phyloP scores from a whole-genome alignment of 1,139 yeast species.

The Debaryomyces nepalensis region DNA sequence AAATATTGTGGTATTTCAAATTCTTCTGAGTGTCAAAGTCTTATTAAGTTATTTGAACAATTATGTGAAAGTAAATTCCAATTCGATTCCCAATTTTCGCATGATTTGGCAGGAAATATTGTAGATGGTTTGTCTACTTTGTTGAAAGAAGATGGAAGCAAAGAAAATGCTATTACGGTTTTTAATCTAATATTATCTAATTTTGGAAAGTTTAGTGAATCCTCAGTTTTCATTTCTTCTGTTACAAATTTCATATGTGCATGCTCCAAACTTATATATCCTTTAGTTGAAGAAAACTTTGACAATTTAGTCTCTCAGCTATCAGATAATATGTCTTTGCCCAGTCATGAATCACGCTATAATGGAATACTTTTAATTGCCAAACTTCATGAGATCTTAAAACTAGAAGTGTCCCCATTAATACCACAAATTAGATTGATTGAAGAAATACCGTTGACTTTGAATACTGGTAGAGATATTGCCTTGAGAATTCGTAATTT shows the following conservation, averaged over 20 bases:
- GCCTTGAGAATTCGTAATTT: conserved; percentile 70
- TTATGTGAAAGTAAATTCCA: conserved; percentile 17
- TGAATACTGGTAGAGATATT: conserved; percentile 77
- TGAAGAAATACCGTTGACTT: conserved; percentile 72
- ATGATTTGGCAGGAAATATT: conserved; percentile 27
- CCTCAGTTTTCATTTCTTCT: conserved; percentile 28
- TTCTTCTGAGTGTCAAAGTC: conserved; percentile 16
- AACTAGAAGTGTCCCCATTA: conserved; percentile 36
- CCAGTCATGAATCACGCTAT: conserved; percentile 53
- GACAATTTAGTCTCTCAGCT: conserved; percentile 1
- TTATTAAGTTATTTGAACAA: conserved; percentile 20
- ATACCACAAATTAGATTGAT: conserved; percentile 54
- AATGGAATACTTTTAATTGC: conserved; percentile 48
- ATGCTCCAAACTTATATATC: conserved; percentile 1
- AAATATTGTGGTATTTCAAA: conserved; percentile 22
- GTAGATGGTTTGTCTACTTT: conserved; percentile 60
- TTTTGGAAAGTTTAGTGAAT: conserved; percentile 23
- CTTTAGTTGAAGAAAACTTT: conserved; percentile 2
- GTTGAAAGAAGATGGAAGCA: conserved; percentile 62
- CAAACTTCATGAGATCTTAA: conserved; percentile 30
- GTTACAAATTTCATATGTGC: conserved; percentile 22
- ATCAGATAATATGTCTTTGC: conserved; percentile 43
- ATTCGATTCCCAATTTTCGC: conserved; percentile 20
- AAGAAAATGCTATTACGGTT: conserved; percentile 47
- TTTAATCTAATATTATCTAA: conserved; percentile 13